Evolutionary conservation across 768 basidiomycete genomes (phyloP).

Genomic region (Mycena alexandri): DNA sequence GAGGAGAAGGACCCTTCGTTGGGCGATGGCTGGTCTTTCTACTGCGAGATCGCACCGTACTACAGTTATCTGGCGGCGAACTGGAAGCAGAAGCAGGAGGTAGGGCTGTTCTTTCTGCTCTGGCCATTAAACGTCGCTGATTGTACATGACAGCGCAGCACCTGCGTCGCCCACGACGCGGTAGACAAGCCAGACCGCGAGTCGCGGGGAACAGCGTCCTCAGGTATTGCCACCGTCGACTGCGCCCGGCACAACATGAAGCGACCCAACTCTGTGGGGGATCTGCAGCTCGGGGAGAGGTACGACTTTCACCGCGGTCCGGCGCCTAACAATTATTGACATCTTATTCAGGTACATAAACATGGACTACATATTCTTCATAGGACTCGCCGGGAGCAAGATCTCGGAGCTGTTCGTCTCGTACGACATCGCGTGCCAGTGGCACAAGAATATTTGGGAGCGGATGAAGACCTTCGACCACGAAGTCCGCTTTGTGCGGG

Average conservation of each 20-base stretch:
- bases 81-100: too few species aligned
- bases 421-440: slow-evolving; percentile 50
- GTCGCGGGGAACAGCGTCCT: slow-evolving; percentile 23
- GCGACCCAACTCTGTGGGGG: slow-evolving; percentile 34
- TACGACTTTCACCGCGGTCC: slow-evolving; percentile 3
- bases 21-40: too few species aligned
- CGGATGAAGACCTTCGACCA: slow-evolving; percentile 18
- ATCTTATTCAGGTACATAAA: slow-evolving; percentile 33
- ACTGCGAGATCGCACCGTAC: too few species aligned
- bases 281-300: slow-evolving; percentile 38
- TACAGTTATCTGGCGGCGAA: too few species aligned
- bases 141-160: too few species aligned
- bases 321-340: too few species aligned
- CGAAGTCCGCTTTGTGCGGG: background rate
- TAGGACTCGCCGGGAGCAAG: slow-evolving; percentile 31
- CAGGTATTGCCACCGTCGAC: too few species aligned
- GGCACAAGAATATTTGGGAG: slow-evolving; percentile 38
- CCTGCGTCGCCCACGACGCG: too few species aligned
- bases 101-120: too few species aligned
- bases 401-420: slow-evolving; percentile 33
- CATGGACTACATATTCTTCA: slow-evolving; percentile 45
- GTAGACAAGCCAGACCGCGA: too few species aligned
- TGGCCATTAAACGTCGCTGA: too few species aligned
- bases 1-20: too few species aligned
- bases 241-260: slow-evolving; percentile 38